Evolutionary conservation across 805 yeast species (phyloP).

Genomic region (Saccharomycopsis vini): DNA sequence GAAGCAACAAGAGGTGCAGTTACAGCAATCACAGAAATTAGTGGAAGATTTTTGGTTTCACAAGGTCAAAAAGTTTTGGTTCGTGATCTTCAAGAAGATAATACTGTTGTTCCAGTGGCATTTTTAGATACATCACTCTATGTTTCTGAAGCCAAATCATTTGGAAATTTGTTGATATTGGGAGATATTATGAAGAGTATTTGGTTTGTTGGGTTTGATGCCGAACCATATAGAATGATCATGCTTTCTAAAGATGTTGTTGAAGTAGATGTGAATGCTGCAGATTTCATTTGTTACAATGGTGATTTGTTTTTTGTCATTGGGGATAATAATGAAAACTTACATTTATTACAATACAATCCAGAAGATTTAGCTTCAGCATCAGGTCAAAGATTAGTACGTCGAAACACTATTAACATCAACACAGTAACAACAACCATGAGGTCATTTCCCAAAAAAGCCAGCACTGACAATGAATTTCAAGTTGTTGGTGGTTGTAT

Average conservation of each 20-base stretch:
- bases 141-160: slow-evolving; percentile 69
- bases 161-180: slow-evolving; percentile 70
- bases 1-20: slow-evolving; percentile 83
- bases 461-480: slow-evolving; percentile 17
- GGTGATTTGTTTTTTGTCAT: slow-evolving; percentile 58
- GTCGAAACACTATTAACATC: slow-evolving; percentile 59
- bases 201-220: slow-evolving; percentile 82
- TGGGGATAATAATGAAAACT: slow-evolving; percentile 56
- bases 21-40: slow-evolving; percentile 63
- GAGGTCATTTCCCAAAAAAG: slow-evolving; percentile 34
- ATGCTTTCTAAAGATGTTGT: slow-evolving; percentile 66
- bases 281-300: slow-evolving; percentile 70
- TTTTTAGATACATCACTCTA: slow-evolving; percentile 80
- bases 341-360: slow-evolving; percentile 77
- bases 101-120: slow-evolving; percentile 85
- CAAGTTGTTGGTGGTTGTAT: slow-evolving; percentile 56
- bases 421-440: slow-evolving; percentile 54
- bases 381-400: slow-evolving; percentile 68
- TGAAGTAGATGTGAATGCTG: slow-evolving; percentile 51
- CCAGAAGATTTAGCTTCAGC: slow-evolving; percentile 84
- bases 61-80: slow-evolving; percentile 80
- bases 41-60: slow-evolving; percentile 74
- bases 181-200: slow-evolving; percentile 77
- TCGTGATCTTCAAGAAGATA: slow-evolving; percentile 78
- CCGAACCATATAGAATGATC: slow-evolving; percentile 87